Evolutionary conservation across 2,329 filamentous ascomycete genomes (phyloP), one percentile per base, ranked within the genome.

Genomic region (Arachnopeziza araneosa): DNA sequence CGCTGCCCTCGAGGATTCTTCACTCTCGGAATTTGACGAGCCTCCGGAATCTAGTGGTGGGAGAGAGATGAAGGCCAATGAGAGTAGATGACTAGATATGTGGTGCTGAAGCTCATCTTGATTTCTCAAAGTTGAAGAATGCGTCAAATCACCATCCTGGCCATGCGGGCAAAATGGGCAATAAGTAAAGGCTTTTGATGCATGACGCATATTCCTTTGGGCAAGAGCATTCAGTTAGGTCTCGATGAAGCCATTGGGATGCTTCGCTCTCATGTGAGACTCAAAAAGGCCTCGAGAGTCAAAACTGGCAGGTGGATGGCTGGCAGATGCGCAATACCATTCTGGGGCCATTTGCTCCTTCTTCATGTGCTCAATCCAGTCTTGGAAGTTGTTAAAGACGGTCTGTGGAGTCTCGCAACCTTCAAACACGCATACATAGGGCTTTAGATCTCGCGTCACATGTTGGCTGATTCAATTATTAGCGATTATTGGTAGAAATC

Each of bases 81-180:
- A 54, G 14, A 54, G 52, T 54, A 54, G 52, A 54, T 54, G 52
- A 32, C 52, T 36, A 54, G 52, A 54, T 54, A 54, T 54, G 32
- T 54, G 52, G 52, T 54, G 52, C 24, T 54, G 52, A 54, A 54
- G 52, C 52, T 54, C 52, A 54, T 54, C 52, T 54, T 54, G 52
- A 54, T 54, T 54, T 32, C 52, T 54, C 52, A 21, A 54, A 36
- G 24, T 36, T 54, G 52, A 54, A 54, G 52, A 30, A 54, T 54
- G 52, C 52, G 24, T 54, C 24, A 54, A 54, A 54, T 54, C 52
- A 32, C 52, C 52, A 54, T 54, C 52, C 52, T 54, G 52, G 52
- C 52, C 52, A 54, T 54, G 32, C 30, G 52, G 32, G 26, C 52
- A 54, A 54, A 54, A 54, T 54, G 52, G 52, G 52, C 52, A 54